Evolutionary conservation across 2,329 filamentous ascomycete genomes (phyloP).

Genomic region (Trichoderma lentiforme): DNA sequence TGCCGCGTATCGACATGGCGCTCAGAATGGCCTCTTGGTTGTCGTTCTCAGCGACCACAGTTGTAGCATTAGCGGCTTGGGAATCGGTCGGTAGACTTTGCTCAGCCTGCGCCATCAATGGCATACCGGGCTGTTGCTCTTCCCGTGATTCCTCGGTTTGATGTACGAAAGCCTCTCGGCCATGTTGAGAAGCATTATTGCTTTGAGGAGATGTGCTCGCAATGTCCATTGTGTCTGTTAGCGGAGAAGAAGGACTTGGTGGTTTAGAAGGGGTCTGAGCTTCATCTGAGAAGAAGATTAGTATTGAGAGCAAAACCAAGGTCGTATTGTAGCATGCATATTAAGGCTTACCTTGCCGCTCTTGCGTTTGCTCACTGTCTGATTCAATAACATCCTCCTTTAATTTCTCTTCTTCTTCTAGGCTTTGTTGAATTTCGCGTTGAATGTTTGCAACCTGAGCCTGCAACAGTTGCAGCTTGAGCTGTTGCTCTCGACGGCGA

Average conservation of each 20-base stretch:
- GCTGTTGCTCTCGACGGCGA: conserved; percentile 38
- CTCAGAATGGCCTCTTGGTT: neutral
- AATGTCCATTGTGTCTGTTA: conserved; percentile 13
- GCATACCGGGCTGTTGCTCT: neutral
- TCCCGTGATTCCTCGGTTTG: neutral
- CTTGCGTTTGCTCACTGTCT: conserved; percentile 19
- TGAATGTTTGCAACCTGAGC: conserved; percentile 48
- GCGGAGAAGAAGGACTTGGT: neutral
- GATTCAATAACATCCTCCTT: conserved; percentile 28
- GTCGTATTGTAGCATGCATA: neutral
- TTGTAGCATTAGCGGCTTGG: neutral
- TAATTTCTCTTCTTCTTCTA: conserved; percentile 34
- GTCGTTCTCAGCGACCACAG: neutral
- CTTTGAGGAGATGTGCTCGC: conserved; percentile 6
- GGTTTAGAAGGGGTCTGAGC: neutral
- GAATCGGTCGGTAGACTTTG: neutral
- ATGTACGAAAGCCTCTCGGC: neutral
- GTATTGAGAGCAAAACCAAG: neutral
- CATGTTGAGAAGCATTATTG: neutral
- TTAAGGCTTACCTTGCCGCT: conserved; percentile 18
- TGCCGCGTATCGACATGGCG: neutral
- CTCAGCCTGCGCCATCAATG: neutral
- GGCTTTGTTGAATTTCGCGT: conserved; percentile 44
- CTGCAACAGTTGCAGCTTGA: conserved; percentile 45
- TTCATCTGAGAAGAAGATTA: neutral